phyloP scores from a whole-genome alignment of 2,329 filamentous ascomycete species.

The Hypoxylon sp. region DNA sequence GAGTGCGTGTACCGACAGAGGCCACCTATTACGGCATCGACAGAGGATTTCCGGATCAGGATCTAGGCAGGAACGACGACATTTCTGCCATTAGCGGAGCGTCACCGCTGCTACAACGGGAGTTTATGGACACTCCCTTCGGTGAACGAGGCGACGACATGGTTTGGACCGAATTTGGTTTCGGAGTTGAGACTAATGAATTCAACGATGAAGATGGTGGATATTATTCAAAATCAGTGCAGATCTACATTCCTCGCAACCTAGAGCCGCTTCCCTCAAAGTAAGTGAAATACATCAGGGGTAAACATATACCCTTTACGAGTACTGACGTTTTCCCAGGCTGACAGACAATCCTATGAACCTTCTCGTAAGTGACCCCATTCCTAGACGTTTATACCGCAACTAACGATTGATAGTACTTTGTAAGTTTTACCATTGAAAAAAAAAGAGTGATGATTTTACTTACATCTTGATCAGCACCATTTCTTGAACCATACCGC shows the following conservation, averaged over 20 bases:
- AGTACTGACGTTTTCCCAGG: conserved; percentile 58
- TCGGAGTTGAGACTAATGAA: conserved; percentile 61
- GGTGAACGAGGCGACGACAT: conserved; percentile 54
- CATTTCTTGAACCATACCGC: conserved; percentile 85
- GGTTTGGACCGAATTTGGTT: conserved; percentile 60
- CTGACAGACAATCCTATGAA: conserved; percentile 83
- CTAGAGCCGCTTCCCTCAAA: conserved; percentile 63
- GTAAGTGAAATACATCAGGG: conserved; percentile 45
- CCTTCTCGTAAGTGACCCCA: conserved; percentile 64
- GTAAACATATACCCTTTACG: not conserved
- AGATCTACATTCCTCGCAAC: conserved; percentile 67
- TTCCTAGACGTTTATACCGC: not conserved
- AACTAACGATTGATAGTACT: conserved; percentile 58
- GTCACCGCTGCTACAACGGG: conserved; percentile 51
- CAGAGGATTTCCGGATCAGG: conserved; percentile 75
- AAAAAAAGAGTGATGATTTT: conserved; percentile 3
- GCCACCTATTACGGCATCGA: conserved; percentile 76
- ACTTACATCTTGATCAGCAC: conserved; percentile 58
- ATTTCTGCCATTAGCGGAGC: conserved; percentile 69
- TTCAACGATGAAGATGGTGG: conserved; percentile 70
- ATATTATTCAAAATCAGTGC: conserved; percentile 78
- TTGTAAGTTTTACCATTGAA: conserved; percentile 54
- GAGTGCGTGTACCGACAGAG: conserved; percentile 51
- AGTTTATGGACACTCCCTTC: conserved; percentile 47
- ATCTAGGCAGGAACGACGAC: conserved; percentile 80